Evolutionary conservation across 192 early-diverging fungal species (phyloP).

Genomic region (Fimicolochytrium jonesii): DNA sequence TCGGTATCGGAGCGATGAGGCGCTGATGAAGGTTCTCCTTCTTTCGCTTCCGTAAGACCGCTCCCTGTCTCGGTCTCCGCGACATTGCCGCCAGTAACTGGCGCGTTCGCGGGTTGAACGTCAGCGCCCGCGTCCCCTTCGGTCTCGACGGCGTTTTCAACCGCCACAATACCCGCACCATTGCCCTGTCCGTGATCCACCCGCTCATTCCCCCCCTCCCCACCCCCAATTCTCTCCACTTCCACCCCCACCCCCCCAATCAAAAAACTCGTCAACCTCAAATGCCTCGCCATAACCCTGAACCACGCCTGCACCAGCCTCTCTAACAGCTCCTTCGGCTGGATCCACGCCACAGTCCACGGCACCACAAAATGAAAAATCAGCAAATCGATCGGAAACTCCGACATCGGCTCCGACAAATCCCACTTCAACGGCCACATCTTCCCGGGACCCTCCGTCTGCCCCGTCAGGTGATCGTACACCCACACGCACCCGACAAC

Average conservation of each 20-base stretch:
- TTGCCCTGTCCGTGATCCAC: constrained; percentile 32
- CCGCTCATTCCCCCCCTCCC: constrained; percentile 37
- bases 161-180: not conserved
- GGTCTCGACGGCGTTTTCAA: not conserved
- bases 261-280: constrained; percentile 81
- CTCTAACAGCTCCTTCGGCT: constrained; percentile 58
- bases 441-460: constrained; percentile 18
- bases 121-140: not conserved
- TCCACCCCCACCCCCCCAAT: constrained; percentile 57
- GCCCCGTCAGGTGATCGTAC: constrained; percentile 18
- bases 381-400: constrained; percentile 74
- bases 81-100: no score
- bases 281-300: constrained; percentile 51
- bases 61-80: no score
- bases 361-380: constrained; percentile 74
- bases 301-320: constrained; percentile 69
- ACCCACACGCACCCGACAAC: constrained; percentile 27
- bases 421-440: constrained; percentile 64
- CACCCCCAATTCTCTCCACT: constrained; percentile 5
- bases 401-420: constrained; percentile 64
- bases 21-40: no score
- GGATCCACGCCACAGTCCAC: constrained; percentile 49
- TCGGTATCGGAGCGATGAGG: constrained; percentile 1
- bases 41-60: no score
- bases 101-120: no score